Percentiles rank a stretch among this genome's conserved stretches.
Evolutionary conservation across 2,329 filamentous ascomycete genomes (phyloP).

Genomic region (Ophiostoma pallidulum): DNA sequence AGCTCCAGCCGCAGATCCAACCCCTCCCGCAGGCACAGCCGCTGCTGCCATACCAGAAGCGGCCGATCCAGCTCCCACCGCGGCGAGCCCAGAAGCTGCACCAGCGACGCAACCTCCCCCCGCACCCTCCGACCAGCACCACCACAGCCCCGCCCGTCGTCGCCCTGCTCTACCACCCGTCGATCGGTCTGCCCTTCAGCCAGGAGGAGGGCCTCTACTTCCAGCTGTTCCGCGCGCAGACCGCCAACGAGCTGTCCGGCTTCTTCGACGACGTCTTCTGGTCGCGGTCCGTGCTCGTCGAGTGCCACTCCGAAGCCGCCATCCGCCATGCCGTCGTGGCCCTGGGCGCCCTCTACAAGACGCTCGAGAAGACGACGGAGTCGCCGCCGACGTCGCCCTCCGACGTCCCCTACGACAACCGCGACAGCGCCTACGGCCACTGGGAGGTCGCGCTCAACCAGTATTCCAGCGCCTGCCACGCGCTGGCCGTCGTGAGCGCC

Average conservation of each 20-base stretch:
- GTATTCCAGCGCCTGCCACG: conserved; percentile 47
- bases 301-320: conserved; percentile 51
- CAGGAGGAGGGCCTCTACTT: conserved; percentile 50
- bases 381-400: conserved; percentile 39
- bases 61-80: conserved; percentile 17
- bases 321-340: conserved; percentile 58
- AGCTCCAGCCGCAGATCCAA: conserved; percentile 14
- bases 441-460: conserved; percentile 52
- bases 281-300: conserved; percentile 52
- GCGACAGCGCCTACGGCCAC: conserved; percentile 32
- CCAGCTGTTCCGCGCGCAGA: conserved; percentile 51
- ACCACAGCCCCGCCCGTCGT: conserved; percentile 23
- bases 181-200: conserved; percentile 36
- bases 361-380: conserved; percentile 48
- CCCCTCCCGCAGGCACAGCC: conserved; percentile 13
- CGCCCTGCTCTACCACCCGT: conserved; percentile 27
- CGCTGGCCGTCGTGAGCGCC: conserved; percentile 36
- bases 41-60: background rate
- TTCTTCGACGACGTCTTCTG: conserved; percentile 60
- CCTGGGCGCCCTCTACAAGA: conserved; percentile 58
- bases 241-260: conserved; percentile 53
- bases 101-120: conserved; percentile 22
- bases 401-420: conserved; percentile 21
- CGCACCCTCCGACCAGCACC: conserved; percentile 24
- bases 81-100: conserved; percentile 14